Percentiles rank a stretch among this genome's conserved stretches.
Evolutionary conservation across 768 basidiomycete species (phyloP).

Genomic region (Infundibulicybe gibba): DNA sequence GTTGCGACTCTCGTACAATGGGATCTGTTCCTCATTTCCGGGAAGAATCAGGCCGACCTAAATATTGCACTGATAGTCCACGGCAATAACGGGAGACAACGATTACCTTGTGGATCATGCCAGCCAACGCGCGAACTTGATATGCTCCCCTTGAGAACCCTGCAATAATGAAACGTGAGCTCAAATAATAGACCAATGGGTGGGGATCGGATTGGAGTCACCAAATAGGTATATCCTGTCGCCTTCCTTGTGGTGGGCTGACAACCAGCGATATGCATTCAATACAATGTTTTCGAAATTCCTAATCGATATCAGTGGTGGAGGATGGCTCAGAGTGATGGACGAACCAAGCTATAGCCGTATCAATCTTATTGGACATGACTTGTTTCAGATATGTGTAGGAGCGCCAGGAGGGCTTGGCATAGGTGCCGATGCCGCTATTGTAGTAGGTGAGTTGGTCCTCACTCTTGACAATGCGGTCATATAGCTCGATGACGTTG

Average conservation of each 20-base stretch:
- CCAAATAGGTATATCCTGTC: conserved; percentile 38
- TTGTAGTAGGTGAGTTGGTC: conserved; percentile 12
- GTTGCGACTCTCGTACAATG: conserved; percentile 22
- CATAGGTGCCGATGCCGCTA: conserved; percentile 15
- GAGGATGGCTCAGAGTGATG: background rate
- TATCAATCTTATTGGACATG: conserved; percentile 7
- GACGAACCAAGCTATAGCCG: conserved; percentile 13
- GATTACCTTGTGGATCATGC: conserved; percentile 34
- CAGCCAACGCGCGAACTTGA: conserved; percentile 36
- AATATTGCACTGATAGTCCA: too few relatives aligned
- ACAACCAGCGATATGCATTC: conserved; percentile 36
- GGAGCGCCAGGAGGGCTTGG: conserved; percentile 9
- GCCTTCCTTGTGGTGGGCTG: conserved; percentile 30
- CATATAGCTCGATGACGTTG: conserved; percentile 5
- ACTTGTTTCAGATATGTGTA: conserved; percentile 5
- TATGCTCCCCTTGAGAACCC: conserved; percentile 49
- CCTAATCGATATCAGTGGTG: conserved; percentile 12
- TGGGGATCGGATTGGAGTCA: conserved; percentile 6
- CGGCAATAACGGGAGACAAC: too few relatives aligned
- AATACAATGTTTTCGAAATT: conserved; percentile 30
- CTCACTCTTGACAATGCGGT: background rate
- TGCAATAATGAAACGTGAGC: conserved; percentile 7
- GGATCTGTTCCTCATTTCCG: conserved; percentile 38
- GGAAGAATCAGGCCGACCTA: conserved; percentile 33
- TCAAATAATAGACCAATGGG: background rate